These are phyloP conservation scores for Friedmanniomyces endolithicus DNA, from an alignment of 495 filamentous ascomycete species.

Conservation along the genomic window DNA sequence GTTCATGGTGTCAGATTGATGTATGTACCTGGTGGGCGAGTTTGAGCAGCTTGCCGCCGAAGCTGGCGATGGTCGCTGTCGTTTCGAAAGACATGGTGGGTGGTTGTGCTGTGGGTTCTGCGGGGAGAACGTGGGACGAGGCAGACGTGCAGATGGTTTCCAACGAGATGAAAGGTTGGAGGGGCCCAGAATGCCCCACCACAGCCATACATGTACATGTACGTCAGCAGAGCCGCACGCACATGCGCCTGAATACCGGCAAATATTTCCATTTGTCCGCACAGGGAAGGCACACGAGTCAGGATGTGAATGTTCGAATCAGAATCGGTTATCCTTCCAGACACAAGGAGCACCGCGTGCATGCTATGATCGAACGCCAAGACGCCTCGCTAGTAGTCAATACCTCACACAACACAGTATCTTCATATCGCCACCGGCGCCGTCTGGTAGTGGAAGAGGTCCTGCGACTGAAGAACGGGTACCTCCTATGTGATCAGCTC, in stretches of 20 bases:
- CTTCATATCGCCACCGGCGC: background rate
- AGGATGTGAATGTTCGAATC: background rate
- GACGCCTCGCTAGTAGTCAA: slow-evolving; percentile 12
- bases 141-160: background rate
- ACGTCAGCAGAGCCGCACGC: slow-evolving; percentile 6
- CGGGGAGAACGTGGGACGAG: background rate
- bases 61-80: slow-evolving; percentile 78
- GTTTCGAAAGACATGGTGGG: slow-evolving; percentile 63
- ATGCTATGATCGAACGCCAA: background rate
- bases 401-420: background rate
- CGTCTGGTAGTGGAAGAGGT: background rate
- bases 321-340: background rate
- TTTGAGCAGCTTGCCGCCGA: slow-evolving; percentile 91
- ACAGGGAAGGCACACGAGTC: background rate
- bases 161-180: background rate
- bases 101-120: background rate
- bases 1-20: background rate
- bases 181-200: background rate
- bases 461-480: background rate
- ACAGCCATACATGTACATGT: background rate
- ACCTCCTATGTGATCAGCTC: slow-evolving; percentile 51
- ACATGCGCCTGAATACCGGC: background rate
- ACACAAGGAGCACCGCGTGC: background rate
- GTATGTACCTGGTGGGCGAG: slow-evolving; percentile 52
- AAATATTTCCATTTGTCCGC: background rate